Base-by-base conservation (phyloP, 1,139 yeast species). In the Arxiozyma telluris region DNA sequence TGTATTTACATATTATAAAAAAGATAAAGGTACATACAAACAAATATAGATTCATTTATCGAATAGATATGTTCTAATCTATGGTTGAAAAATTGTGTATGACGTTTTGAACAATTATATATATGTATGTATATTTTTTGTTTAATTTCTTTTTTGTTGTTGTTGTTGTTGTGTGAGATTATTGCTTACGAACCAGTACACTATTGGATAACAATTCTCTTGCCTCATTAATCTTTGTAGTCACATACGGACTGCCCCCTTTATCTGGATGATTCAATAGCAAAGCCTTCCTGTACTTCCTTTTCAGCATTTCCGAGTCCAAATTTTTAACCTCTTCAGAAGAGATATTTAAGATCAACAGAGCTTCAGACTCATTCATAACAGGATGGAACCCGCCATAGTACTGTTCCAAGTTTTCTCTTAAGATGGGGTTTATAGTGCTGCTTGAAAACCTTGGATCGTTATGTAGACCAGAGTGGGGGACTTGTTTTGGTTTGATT, bases 151-250 rank as follows among this genome's bases (percentile, higher is more conserved):
- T n/a, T n/a, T n/a, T n/a, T n/a, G n/a, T n/a, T n/a, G n/a, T n/a
- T n/a, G n/a, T n/a, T n/a, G 25, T 23, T 4, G 4, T 4, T 23
- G 25, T 23, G 12, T 43, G n/a, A 2, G n/a, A 4, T 45, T 23
- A 45, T 20, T 30, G 22, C 34, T 27, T 50, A 42, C 57, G 58
- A 22, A 64, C 39, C 52, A 64, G 53, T 20, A 58, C 55, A 42
- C 69, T 64, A n/a, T 60, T 54, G 23, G 55, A 54, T 25, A 67
- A 50, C 9, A 66, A 50, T 25, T 67, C 69, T 49, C 63, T 60
- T 52, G 98, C 98, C 73, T 93, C 98, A 70, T 93, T 93, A 60
- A 93, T 87, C 76, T 93, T 93, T 53, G 96, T 89, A 56, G 98
- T 97, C 67, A 93, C 71, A 64, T 80, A 91, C n/a, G 97, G 93